Base-by-base conservation (phyloP, 106 monocot species). In the Acorus gramineus region DNA sequence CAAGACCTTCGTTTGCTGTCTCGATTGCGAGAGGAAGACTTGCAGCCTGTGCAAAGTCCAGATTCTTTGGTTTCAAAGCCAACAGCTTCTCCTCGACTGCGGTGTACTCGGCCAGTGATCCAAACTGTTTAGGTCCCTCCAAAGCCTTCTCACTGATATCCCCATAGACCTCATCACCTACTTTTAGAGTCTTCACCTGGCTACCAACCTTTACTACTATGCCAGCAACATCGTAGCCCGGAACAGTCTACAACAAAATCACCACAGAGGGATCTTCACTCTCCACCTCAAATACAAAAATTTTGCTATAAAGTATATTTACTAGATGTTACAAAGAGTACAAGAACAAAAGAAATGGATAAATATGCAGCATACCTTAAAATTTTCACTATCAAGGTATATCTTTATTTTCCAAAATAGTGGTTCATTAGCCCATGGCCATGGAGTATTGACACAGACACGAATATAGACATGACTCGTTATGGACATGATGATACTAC, bases 121-220 rank as follows among this genome's bases (percentile, higher is more conserved):
- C 95, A 59, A 74, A 87, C 61, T 85, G 78, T 65, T 90, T 96
- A 28, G 87, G 95, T 49, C 74, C 55, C 49, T 90, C 95, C 44
- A 96, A 61, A 52, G 85, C 84, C 45, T 85, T 87, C 60, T 90
- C 90, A 49, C 71, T 82, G 50, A 96, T 78, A 68, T 87, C 70
- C 11, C 95, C 95, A 57, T 90, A 96, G 11, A 96, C 95, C 71
- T 90, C 95, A 72, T 96, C 90, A 46, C 95, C 95, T 96, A 82
- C 95, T 74, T 90, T 90, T 7, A 90, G 78, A 4, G 47, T 71
- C 66, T 82, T 81, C 63, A 83, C 90, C 75, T 76, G 65, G 59
- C 84, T 85, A 11, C 95, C 95, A 44, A 87, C 95, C 73, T 87
- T 96, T 2, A 87, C 84, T 13, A 96, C 90, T 46, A 85, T 55